Evolutionary conservation across 2,329 filamentous ascomycete species (phyloP), one percentile per base, ranked within the genome.

Genomic region (Nemania diffusa): DNA sequence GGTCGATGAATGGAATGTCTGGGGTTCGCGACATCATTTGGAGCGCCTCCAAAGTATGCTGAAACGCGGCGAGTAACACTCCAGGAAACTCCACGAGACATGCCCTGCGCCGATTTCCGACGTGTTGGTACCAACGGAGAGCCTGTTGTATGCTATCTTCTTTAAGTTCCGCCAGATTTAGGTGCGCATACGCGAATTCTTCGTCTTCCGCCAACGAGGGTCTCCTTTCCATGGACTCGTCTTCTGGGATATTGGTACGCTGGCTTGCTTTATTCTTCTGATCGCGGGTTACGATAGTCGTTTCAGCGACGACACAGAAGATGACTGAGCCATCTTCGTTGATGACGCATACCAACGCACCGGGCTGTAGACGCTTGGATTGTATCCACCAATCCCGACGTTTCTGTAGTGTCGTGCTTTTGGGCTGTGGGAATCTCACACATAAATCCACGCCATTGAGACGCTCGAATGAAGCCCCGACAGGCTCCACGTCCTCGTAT

Each of bases 11-110:
- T 1, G 87, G 86, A 1, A 89, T 67, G 32, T 81, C 72, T 0
- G 77, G 76, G 17, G 68, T 78, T 13, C 72, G 71, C 9, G 81
- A 82, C 79, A 90, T 87, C 0, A 76, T 73, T 72, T 91, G 87
- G 2, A 91, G 78, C 0, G 84, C 85, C 50, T 81, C 76, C 0
- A 91, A 79, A 0, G 85, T 89, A 27, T 86, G 85, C 27, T 83
- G 78, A 70, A 91, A 91, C 0, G 88, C 82, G 0, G 84, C 82
- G 2, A 90, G 78, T 1, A 91, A 75, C 3, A 91, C 79, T 0
- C 85, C 86, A 0, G 88, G 89, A 63, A 91, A 90, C 69, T 91
- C 89, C 0, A 91, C 81, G 0, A 91, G 79, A 17, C 72, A 75
- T 42, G 73, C 71, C 24, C 65, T 59, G 15, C 70, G 59, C 2